Base-by-base conservation (phyloP, 371 early-diverging fungal species). In the Ordospora pajunii region DNA sequence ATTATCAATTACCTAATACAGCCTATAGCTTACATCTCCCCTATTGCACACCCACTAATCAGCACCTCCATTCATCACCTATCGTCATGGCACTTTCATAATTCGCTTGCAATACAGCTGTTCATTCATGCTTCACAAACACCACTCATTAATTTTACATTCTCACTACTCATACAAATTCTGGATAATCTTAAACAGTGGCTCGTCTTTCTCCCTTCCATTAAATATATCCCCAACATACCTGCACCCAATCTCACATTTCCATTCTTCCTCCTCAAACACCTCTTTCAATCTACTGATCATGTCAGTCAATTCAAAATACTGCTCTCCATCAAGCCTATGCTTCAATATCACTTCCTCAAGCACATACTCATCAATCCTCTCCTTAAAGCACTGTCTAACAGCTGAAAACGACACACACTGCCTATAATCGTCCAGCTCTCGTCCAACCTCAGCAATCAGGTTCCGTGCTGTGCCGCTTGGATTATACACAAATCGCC, bases 291-390 rank as follows among this genome's bases (percentile, higher is more conserved):
- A 5, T 25, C 58, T 53, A 9, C 14, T 62, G 42, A 64, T 67
- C 45, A 75, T 75, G 10, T 6, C 43, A 64, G 19, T 51, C 19
- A 76, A 71, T 19, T 80, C 71, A 25, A 68, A 50, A 68, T 66
- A 75, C 32, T 77, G 70, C 0, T 70, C 52, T 52, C 40, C 32
- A 23, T 53, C 50, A 40, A 80, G 64, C 27, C 37, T 45, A 37
- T 37, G 25, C 52, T 58, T 75, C 49, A 73, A 2, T 14, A 80
- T 42, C 21, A 77, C 63, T 27, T 73, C 50, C 9, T 80, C 70
- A n/a, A 75, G 40, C n/a, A 80, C 25, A 72, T 64, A 75, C 43
- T 54, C 32, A 65, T 80, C 81, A 32, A 77, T 74, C 22, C 25
- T 43, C 12, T 67, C 68, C n/a, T 42, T 14, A 1, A 74, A 8